Evolutionary conservation across 2,329 filamentous ascomycete genomes (phyloP).

Genomic region (Exophiala mesophila): DNA sequence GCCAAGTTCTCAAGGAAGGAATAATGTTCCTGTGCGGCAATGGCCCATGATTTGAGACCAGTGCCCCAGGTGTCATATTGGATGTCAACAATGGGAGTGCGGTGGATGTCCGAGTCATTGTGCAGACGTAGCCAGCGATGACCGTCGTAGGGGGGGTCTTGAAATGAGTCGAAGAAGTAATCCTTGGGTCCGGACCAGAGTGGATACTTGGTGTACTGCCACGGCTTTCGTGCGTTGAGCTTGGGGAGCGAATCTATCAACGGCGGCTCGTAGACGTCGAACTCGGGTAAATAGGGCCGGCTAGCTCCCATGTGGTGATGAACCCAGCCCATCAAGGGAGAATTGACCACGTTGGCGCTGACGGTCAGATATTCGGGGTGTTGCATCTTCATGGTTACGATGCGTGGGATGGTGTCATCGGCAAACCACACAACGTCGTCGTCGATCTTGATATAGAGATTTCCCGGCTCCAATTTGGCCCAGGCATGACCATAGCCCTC

Average conservation of each 20-base stretch:
- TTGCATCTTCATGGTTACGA: conserved; percentile 50
- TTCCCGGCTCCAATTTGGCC: conserved; percentile 28
- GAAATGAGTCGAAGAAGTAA: conserved; percentile 30
- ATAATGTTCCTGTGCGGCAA: conserved; percentile 36
- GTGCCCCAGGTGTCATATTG: conserved; percentile 40
- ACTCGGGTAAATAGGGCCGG: conserved; percentile 51
- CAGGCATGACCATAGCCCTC: conserved; percentile 29
- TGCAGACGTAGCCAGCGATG: conserved; percentile 48
- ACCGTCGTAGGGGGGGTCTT: conserved; percentile 35
- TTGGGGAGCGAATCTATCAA: conserved; percentile 12
- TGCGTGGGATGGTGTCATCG: conserved; percentile 47
- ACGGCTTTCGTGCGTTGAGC: conserved; percentile 25
- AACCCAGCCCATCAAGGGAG: conserved; percentile 50
- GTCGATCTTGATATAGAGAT: conserved; percentile 44
- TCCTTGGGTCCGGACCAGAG: conserved; percentile 31
- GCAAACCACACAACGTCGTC: conserved; percentile 44
- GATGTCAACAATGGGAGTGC: conserved; percentile 45
- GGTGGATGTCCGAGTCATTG: conserved; percentile 40
- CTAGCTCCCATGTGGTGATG: conserved; percentile 52
- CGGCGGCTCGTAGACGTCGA: conserved; percentile 8
- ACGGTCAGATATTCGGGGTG: conserved; percentile 50
- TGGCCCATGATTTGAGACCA: conserved; percentile 19
- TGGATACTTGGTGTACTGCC: conserved; percentile 34
- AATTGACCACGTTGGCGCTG: conserved; percentile 55
- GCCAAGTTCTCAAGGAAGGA: conserved; percentile 35